These are phyloP conservation scores for Gardenia jasminoides DNA, from an alignment of 257 asterid species.

Conservation along the genomic window DNA sequence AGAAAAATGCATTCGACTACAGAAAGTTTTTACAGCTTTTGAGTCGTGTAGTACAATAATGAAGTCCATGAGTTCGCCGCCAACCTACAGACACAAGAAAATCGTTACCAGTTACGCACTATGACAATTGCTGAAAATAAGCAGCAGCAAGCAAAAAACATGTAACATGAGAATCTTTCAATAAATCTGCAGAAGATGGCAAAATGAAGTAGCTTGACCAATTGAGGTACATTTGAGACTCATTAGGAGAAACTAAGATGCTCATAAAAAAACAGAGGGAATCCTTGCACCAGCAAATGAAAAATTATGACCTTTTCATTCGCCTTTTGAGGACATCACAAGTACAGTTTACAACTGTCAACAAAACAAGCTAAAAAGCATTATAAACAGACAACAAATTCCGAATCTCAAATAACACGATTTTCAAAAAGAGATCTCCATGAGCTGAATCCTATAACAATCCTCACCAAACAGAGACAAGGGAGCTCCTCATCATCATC, in stretches of 20 bases:
- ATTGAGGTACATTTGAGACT: background rate
- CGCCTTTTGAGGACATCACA: background rate
- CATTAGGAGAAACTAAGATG: background rate
- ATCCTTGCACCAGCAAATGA: background rate
- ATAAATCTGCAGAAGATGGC: background rate
- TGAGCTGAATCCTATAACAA: background rate
- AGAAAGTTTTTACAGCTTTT: conserved; percentile 91
- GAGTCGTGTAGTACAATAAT: conserved; percentile 84
- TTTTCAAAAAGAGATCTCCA: background rate
- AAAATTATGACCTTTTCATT: background rate
- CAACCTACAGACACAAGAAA: conserved; percentile 48
- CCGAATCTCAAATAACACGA: background rate
- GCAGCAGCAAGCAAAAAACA: background rate
- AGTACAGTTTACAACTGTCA: background rate
- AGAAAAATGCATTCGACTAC: conserved; percentile 97
- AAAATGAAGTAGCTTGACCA: background rate
- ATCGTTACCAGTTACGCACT: background rate
- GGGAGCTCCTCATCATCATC: background rate
- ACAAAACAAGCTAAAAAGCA: background rate
- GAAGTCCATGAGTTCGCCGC: conserved; percentile 97
- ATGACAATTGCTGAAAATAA: background rate
- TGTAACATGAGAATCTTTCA: background rate
- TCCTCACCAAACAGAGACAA: background rate
- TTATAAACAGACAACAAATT: background rate
- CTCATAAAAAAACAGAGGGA: background rate